Percentiles rank a stretch among this genome's conserved stretches.
These are phyloP conservation scores for Ceratocystis destructans DNA, from an alignment of 2,329 filamentous ascomycete species.

Conservation along the genomic window DNA sequence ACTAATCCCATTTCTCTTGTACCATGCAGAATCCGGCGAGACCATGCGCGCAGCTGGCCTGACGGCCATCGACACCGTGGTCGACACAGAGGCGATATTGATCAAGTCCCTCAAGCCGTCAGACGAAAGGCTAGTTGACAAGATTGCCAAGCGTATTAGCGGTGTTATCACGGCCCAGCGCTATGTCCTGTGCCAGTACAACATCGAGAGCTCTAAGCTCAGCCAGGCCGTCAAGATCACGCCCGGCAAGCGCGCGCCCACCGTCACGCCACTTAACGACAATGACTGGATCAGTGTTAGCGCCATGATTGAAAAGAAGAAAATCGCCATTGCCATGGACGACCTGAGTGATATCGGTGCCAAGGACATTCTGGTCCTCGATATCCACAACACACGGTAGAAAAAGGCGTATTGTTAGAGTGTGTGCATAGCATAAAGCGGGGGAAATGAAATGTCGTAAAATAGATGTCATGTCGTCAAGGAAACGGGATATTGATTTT, in stretches of 20 bases:
- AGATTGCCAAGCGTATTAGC: conserved; percentile 74
- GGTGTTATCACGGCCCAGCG: conserved; percentile 92
- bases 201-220: conserved; percentile 61
- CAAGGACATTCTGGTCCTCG: conserved; percentile 70
- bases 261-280: conserved; percentile 76
- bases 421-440: conserved; percentile 1
- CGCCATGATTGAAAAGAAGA: conserved; percentile 83
- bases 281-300: conserved; percentile 89
- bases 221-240: conserved; percentile 60
- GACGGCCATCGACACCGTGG: conserved; percentile 85
- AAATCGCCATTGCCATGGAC: conserved; percentile 78
- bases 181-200: conserved; percentile 94
- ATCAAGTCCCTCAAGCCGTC: conserved; percentile 80
- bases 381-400: conserved; percentile 65
- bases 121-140: conserved; percentile 64
- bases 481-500: background rate
- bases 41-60: conserved; percentile 95
- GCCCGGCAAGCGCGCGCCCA: conserved; percentile 85
- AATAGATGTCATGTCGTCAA: background rate
- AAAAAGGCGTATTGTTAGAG: background rate
- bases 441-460: background rate
- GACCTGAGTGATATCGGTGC: conserved; percentile 62
- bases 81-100: conserved; percentile 74
- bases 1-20: background rate
- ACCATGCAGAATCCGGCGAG: conserved; percentile 69